Base-by-base conservation (phyloP, 1,284 basidiomycete genomes). In the Marasmius tenuissimus region DNA sequence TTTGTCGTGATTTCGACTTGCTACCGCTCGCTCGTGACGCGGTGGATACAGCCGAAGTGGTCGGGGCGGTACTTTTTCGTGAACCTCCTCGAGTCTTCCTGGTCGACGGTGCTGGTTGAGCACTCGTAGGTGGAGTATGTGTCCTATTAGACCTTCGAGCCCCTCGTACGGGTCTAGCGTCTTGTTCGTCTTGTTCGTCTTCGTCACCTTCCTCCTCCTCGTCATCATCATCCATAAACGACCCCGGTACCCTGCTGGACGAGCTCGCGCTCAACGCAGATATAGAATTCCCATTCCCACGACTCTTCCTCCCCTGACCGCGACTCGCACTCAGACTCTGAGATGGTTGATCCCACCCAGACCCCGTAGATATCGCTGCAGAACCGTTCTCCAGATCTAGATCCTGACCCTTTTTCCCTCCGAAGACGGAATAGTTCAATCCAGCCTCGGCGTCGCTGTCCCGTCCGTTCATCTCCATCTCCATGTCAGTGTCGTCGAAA, bases 181-280 rank as follows among this genome's bases (percentile, higher is more conserved):
- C 59, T 65, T 47, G 37, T 68, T 9, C 66, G 63, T 45, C 16
- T 62, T n/a, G n/a, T 65, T 27, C 39, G 50, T 50, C 42, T 38
- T 62, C 61, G 18, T 69, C 65, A n/a, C n/a, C n/a, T 47, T 73
- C 70, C n/a, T 62, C 65, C 7, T 73, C 70, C n/a, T 73, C 75
- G 10, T 75, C 73, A 10, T 75, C 69, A 33, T 74, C 71, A 11
- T 61, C 67, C n/a, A 70, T 61, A 60, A 79, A 80, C 54, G 78
- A 75, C 0, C 79, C 79, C 16, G 79, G 79, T 11, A 76, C 75
- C 56, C 61, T 68, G 63, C 27, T 55, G n/a, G 45, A 47, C 65
- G 67, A 42, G 68, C 62, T 48, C 61, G 67, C 12, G 61, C 66
- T 55, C 66, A 55, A 48, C 67, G 61, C 57, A 68, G 45, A 47